phyloP scores from a whole-genome alignment of 2,329 filamentous ascomycete species.

The Hymenoscyphus scutula region DNA sequence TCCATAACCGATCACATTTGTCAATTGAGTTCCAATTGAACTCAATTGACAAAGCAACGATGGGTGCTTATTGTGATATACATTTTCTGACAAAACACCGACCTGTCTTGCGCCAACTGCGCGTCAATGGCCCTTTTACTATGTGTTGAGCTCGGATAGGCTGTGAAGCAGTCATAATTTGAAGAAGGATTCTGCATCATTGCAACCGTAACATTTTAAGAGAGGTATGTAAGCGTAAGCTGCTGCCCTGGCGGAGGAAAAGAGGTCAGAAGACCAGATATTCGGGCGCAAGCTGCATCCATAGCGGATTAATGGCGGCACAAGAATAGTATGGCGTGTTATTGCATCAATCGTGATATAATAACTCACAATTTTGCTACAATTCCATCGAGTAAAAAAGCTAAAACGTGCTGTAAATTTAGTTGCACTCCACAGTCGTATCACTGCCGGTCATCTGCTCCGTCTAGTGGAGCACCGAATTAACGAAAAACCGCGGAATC shows the following conservation, averaged over 20 bases:
- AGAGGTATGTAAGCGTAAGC: conserved; percentile 7
- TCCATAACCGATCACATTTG: not conserved
- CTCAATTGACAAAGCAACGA: not conserved
- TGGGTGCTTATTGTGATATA: not conserved
- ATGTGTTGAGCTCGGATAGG: conserved; percentile 1
- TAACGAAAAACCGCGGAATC: conserved; percentile 22
- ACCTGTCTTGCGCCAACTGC: not conserved
- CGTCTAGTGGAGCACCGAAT: not conserved
- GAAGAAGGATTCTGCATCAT: conserved; percentile 1
- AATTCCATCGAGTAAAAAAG: not conserved
- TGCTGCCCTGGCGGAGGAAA: not conserved
- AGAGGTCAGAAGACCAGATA: conserved; percentile 4
- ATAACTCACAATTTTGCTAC: not conserved
- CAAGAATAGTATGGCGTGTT: conserved; percentile 1
- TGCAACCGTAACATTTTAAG: conserved; percentile 1
- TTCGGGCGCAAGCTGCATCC: not conserved
- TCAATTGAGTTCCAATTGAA: not conserved
- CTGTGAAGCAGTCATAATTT: conserved; percentile 2
- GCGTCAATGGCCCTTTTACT: not conserved
- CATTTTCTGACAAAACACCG: not conserved
- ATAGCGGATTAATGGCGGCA: not conserved
- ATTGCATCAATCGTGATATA: not conserved
- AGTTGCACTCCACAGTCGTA: not conserved
- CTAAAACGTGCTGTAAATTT: conserved; percentile 1
- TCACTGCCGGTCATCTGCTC: conserved; percentile 1